A percentile compares a stretch with the other conserved stretches of the same genome.
phyloP scores from a whole-genome alignment of 345 rosid species.

The Xanthoceras sorbifolium region DNA sequence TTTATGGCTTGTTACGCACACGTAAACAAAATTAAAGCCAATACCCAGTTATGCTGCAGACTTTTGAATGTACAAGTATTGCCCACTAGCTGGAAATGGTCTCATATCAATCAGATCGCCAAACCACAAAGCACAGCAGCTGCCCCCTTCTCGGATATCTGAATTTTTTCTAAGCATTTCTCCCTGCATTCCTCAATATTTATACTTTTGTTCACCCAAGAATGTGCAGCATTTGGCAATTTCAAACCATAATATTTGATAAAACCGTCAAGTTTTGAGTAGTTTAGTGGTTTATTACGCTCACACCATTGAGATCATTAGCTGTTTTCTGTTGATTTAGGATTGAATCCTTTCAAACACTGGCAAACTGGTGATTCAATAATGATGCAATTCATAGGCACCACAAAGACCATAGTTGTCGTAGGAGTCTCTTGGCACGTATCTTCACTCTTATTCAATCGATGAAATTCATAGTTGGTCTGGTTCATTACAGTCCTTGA shows the following conservation, averaged over 20 bases:
- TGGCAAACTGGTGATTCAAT: conserved; percentile 5
- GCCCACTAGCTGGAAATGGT: conserved; percentile 36
- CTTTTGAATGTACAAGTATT: conserved; percentile 44
- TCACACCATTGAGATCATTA: conserved; percentile 33
- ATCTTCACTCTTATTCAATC: conserved; percentile 11
- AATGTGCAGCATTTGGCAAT: conserved; percentile 32
- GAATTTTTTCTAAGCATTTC: conserved; percentile 32
- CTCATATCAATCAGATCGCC: conserved; percentile 39
- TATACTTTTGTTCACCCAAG: conserved; percentile 21
- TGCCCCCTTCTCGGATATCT: conserved; percentile 29
- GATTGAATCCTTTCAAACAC: conserved; percentile 23
- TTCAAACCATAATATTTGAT: conserved; percentile 27
- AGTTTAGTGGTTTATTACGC: conserved; percentile 32
- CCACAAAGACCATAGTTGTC: conserved; percentile 23
- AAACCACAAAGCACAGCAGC: conserved; percentile 42
- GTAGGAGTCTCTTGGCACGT: conserved; percentile 11
- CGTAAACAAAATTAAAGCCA: neutral
- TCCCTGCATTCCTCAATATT: conserved; percentile 30
- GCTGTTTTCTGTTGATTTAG: conserved; percentile 1
- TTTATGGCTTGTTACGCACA: too few relatives aligned
- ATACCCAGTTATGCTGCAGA: conserved; percentile 49
- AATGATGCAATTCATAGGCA: conserved; percentile 13
- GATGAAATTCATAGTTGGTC: neutral
- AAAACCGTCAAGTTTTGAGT: conserved; percentile 37
- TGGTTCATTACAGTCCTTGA: conserved; percentile 20